Evolutionary conservation across 257 asterid species (phyloP), one percentile per base, ranked within the genome.

Genomic region (Przewalskia tangutica): DNA sequence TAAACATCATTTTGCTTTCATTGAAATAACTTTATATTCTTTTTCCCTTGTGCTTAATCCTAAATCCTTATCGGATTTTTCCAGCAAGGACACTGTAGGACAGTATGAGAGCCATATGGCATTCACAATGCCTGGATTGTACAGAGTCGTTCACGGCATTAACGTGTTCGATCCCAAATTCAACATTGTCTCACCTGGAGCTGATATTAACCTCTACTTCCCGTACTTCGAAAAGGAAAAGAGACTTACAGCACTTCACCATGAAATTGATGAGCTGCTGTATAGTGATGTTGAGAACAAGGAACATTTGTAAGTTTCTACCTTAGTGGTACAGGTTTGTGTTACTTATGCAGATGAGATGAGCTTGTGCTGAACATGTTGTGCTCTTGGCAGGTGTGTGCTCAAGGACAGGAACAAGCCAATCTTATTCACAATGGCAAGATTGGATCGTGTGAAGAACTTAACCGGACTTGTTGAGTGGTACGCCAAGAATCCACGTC

Each of bases 41-140:
- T 58, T 46, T 5, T 4, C 8, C 14, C 66, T 38, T 8, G 4
- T n/a, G 3, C 62, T 75, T 75, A 50, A 75, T 38, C 80, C 27
- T 75, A 36, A 65, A 6, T 34, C 10, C 48, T 3, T 75, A 0
- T 7, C 13, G 1, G 62, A 50, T 55, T 63, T 71, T 44, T 84
- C 77, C 91, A 96, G 99, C 87, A 94, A 96, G 92, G 97, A 94
- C 85, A 96, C 97, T 1, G 98, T 94, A 5, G 98, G 98, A 36
- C 99, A 96, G 65, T 96, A 96, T 13, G 99, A 96, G 86, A 93
- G 98, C 87, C 99, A 96, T 82, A 91, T 63, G 90, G 98, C 98
- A n/a, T 96, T 93, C 86, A 94, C 98, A 5, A 92, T 96, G 99
- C 98, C 99, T 0, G 98, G 99, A 85, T 81, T 93, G 6, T 96